Percentiles rank a stretch among this genome's conserved stretches.
Evolutionary conservation across 176 grass and related monocot species (phyloP).

Genomic region (Cenchrus purpureus): DNA sequence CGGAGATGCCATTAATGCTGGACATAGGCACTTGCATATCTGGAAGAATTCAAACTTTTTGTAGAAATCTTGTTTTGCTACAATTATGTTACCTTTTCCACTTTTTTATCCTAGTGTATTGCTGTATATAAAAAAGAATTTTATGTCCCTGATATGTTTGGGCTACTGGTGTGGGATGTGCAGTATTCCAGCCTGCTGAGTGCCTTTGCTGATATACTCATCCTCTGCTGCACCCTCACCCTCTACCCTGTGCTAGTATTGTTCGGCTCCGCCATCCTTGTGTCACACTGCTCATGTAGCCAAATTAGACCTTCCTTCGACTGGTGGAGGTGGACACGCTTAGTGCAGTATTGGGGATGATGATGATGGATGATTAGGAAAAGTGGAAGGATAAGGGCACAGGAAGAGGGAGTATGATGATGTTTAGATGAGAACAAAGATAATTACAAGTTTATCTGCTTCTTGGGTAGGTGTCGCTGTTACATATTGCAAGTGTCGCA

Average conservation of each 20-base stretch:
- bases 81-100: conserved; percentile 10
- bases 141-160: background rate
- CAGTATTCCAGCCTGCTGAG: background rate
- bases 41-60: conserved; percentile 5
- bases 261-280: background rate
- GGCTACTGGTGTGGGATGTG: background rate
- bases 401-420: no score
- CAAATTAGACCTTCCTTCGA: background rate
- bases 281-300: background rate
- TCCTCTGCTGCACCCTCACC: background rate
- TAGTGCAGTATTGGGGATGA: no score
- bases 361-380: no score
- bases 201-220: background rate
- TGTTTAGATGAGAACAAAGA: no score
- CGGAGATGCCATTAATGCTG: background rate
- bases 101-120: background rate
- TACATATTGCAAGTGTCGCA: no score
- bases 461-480: no score
- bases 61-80: conserved; percentile 12
- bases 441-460: no score
- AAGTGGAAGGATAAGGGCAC: no score
- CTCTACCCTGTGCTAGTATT: background rate
- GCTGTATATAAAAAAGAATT: background rate
- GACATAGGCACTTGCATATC: background rate
- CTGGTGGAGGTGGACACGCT: background rate